A percentile compares a stretch with the other conserved stretches of the same genome.
phyloP scores from a whole-genome alignment of 805 yeast species.

The Lachancea thermotolerans region DNA sequence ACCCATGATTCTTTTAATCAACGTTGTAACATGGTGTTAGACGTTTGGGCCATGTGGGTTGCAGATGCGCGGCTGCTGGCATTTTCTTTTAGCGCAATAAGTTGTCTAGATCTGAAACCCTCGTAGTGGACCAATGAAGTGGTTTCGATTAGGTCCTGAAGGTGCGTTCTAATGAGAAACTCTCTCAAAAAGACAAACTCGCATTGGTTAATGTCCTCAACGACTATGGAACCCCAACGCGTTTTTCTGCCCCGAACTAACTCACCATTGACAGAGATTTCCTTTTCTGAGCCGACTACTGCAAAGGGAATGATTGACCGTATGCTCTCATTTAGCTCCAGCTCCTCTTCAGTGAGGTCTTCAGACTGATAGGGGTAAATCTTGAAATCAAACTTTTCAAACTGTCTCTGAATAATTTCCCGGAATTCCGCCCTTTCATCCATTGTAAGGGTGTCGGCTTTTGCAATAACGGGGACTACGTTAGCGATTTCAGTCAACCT shows the following conservation, averaged over 20 bases:
- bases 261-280: conserved; percentile 69
- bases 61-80: conserved; percentile 41
- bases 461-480: conserved; percentile 93
- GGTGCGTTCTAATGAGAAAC: conserved; percentile 89
- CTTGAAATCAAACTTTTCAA: conserved; percentile 61
- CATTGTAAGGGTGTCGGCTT: conserved; percentile 81
- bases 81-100: conserved; percentile 87
- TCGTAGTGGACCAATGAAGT: conserved; percentile 87
- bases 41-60: conserved; percentile 28
- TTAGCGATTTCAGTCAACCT: conserved; percentile 85
- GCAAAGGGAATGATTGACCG: conserved; percentile 86
- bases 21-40: conserved; percentile 18
- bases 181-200: conserved; percentile 93
- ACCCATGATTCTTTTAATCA: not conserved
- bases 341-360: conserved; percentile 63
- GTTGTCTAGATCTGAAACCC: conserved; percentile 86
- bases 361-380: conserved; percentile 79
- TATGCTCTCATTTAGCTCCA: conserved; percentile 66
- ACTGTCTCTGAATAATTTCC: conserved; percentile 68
- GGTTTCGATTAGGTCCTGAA: conserved; percentile 92
- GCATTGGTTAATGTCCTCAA: conserved; percentile 91
- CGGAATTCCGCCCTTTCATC: conserved; percentile 79
- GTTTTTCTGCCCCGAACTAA: conserved; percentile 85
- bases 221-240: conserved; percentile 88
- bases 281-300: conserved; percentile 81